These are phyloP conservation scores for Coffea eugenioides DNA, from an alignment of 257 asterid genomes.

Conservation along the genomic window DNA sequence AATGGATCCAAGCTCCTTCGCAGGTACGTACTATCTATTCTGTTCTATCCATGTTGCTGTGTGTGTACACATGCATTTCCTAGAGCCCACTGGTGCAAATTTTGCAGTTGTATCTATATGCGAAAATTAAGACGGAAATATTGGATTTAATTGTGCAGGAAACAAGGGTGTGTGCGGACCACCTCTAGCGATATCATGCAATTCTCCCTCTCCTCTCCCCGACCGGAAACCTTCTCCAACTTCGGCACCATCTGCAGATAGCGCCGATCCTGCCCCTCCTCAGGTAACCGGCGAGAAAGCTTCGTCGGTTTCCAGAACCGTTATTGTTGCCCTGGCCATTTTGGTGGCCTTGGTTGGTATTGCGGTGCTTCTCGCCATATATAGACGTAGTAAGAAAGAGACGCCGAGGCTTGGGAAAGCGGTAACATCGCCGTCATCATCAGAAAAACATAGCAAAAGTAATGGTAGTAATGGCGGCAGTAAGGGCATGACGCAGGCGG, in stretches of 20 bases:
- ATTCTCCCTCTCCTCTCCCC: constrained; percentile 32
- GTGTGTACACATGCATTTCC: too few species aligned
- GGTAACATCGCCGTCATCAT: constrained; percentile 5
- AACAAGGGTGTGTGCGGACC: constrained; percentile 72
- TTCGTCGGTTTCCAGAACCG: constrained; percentile 25
- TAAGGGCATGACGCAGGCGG: background rate
- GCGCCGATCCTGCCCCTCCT: background rate
- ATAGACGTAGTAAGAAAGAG: constrained; percentile 27
- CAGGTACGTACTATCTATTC: constrained; percentile 45
- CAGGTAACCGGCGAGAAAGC: background rate
- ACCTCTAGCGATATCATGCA: constrained; percentile 50
- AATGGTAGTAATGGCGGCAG: background rate
- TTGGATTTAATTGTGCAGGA: constrained; percentile 33
- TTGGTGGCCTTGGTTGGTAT: constrained; percentile 41
- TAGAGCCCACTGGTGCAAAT: too few species aligned
- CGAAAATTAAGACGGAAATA: too few species aligned
- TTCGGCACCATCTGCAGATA: background rate
- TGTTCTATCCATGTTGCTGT: too few species aligned
- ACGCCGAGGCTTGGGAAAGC: constrained; percentile 29
- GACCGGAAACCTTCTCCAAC: constrained; percentile 35
- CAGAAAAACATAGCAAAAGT: background rate
- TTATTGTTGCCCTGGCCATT: constrained; percentile 30
- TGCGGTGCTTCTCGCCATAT: constrained; percentile 36
- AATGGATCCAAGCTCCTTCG: constrained; percentile 55
- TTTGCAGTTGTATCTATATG: too few species aligned